Conservation (phyloP, 2,329 filamentous ascomycete genomes). For the Fonsecaea nubica region DNA sequence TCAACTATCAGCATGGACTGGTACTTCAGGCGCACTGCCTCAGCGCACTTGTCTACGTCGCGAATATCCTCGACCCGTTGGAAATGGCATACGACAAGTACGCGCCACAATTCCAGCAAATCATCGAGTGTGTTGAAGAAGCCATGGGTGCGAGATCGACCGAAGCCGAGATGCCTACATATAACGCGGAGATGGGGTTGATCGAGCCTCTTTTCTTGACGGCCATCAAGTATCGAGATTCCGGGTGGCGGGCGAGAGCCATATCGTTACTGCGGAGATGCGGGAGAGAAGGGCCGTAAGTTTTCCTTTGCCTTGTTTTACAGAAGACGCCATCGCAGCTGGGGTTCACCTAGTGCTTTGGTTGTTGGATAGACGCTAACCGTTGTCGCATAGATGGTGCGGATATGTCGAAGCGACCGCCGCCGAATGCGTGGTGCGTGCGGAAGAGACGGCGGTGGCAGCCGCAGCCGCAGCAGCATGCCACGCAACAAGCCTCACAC, state of each 20-base stretch:
- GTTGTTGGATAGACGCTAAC: not conserved
- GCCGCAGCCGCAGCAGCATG: not conserved
- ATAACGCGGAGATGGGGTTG: constrained; percentile 13
- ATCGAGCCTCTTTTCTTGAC: constrained; percentile 26
- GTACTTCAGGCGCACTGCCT: constrained; percentile 22
- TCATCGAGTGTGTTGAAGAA: constrained; percentile 17
- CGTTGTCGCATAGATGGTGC: not conserved
- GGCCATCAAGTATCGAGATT: constrained; percentile 19
- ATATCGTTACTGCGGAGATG: constrained; percentile 12
- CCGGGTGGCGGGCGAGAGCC: constrained; percentile 14
- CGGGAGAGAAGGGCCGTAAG: constrained; percentile 25
- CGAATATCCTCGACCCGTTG: constrained; percentile 13
- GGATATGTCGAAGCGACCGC: constrained; percentile 7
- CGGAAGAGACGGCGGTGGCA: constrained; percentile 6
- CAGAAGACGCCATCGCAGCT: not conserved
- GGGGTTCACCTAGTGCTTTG: not conserved
- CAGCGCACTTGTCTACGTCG: constrained; percentile 17
- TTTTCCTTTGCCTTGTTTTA: not conserved
- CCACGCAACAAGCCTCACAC: not conserved
- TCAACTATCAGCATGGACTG: not conserved
- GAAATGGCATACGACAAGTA: constrained; percentile 23
- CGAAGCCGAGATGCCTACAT: constrained; percentile 9
- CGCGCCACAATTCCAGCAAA: constrained; percentile 15
- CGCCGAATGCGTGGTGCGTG: constrained; percentile 4
- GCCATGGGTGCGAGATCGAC: constrained; percentile 3